Evolutionary conservation across 2,329 filamentous ascomycete genomes (phyloP).

Genomic region (Verticillium tricorpus): DNA sequence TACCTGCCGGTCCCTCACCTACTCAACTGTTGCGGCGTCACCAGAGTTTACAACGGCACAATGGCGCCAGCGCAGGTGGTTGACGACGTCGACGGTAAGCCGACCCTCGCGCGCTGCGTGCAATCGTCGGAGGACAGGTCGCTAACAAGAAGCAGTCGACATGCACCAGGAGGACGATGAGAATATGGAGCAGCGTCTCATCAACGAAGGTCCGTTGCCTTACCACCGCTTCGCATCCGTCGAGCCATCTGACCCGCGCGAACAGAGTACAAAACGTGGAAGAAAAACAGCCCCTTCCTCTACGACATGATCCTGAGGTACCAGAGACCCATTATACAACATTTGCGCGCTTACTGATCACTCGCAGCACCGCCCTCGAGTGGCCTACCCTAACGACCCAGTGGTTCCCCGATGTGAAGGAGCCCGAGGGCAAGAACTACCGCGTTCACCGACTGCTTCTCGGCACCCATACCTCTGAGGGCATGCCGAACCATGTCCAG

Average conservation of each 20-base stretch:
- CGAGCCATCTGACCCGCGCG: neutral
- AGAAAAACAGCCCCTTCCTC: slow-evolving; percentile 97
- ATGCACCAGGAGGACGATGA: slow-evolving; percentile 65
- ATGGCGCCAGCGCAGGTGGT: slow-evolving; percentile 46
- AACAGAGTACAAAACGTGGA: slow-evolving; percentile 98
- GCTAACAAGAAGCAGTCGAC: slow-evolving; percentile 27
- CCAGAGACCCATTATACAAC: neutral
- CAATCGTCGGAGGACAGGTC: neutral
- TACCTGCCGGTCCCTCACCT: neutral
- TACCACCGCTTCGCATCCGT: neutral
- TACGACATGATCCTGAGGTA: slow-evolving; percentile 95
- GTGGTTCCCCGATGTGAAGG: slow-evolving; percentile 95
- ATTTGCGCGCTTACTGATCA: slow-evolving; percentile 7
- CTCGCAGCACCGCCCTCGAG: slow-evolving; percentile 74
- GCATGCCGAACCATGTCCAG: slow-evolving; percentile 84
- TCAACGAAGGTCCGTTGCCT: slow-evolving; percentile 72
- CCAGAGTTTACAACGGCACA: neutral
- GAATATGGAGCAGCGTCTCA: slow-evolving; percentile 75
- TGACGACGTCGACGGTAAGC: slow-evolving; percentile 45
- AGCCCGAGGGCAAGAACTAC: slow-evolving; percentile 80
- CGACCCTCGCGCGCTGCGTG: neutral
- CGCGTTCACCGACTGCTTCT: slow-evolving; percentile 84
- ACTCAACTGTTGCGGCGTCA: no score
- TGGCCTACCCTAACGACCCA: slow-evolving; percentile 97
- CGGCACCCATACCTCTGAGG: slow-evolving; percentile 89